These are phyloP conservation scores for Pythium dissimile DNA, from an alignment of 352 stramenopile genomes.

Conservation along the genomic window DNA sequence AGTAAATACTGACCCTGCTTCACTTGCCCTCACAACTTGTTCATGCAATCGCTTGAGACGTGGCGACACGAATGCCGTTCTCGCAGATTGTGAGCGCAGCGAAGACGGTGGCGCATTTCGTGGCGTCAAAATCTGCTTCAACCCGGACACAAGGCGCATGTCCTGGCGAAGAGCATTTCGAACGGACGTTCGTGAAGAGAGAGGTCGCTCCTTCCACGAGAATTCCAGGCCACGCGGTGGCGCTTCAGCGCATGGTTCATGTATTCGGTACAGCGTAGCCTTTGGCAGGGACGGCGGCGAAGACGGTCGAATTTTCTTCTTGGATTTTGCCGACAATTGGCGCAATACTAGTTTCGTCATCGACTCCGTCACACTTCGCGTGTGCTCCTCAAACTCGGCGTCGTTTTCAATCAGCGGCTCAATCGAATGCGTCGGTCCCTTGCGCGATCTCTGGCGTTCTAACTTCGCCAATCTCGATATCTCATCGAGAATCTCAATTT, in stretches of 20 bases:
- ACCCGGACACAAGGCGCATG: conserved; percentile 27
- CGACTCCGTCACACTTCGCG: background rate
- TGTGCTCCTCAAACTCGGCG: background rate
- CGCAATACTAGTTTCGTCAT: background rate
- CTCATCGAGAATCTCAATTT: conserved; percentile 29
- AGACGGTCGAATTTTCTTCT: background rate
- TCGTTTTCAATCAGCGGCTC: background rate
- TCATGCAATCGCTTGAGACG: conserved; percentile 37
- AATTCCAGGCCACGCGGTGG: conserved; percentile 12
- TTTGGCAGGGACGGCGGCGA: background rate
- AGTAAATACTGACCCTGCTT: conserved; percentile 14
- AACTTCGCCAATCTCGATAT: conserved; percentile 17
- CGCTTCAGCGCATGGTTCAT: background rate
- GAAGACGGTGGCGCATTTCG: conserved; percentile 1
- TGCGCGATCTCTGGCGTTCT: conserved; percentile 17
- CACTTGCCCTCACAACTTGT: conserved; percentile 26
- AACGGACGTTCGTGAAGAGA: conserved; percentile 48
- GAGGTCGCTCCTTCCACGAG: conserved; percentile 44
- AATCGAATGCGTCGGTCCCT: background rate
- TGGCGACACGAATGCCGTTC: conserved; percentile 34
- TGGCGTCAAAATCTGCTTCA: conserved; percentile 22
- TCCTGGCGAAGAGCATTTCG: conserved; percentile 51
- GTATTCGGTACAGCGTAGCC: background rate
- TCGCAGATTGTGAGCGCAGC: background rate
- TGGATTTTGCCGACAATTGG: background rate